Evolutionary conservation across 768 basidiomycete species (phyloP), one percentile per base, ranked within the genome.

Genomic region (Pleurotus ostreatus): DNA sequence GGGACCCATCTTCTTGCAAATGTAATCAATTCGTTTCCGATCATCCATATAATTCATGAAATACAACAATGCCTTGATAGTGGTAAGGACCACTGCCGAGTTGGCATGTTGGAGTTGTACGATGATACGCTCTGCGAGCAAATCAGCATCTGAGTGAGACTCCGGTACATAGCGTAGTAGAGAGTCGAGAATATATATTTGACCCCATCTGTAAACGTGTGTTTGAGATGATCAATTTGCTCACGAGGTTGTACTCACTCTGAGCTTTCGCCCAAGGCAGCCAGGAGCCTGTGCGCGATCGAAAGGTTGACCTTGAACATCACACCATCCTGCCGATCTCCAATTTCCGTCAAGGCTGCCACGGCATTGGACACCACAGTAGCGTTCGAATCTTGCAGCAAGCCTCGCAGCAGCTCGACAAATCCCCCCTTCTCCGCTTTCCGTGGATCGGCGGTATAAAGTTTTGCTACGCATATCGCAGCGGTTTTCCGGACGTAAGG

Each of bases 31-130:
- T 47, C 93, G 72, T 41, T 78, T 81, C 57, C 90, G 83, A 68
- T 91, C 88, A 59, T 92, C 89, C 91, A 98, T 98, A 71, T 99
- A 98, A 70, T 98, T 99, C 96, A 99, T 98, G 58, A 98, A 76
- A 66, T 96, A 98, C 16, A 98, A 76, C 22, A 98, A 78, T 55
- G 91, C 86, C 73, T 99, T 98, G 79, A 98, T 92, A 12, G 94
- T 90, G n/a, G 96, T 98, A 54, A 99, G 77, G 9, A 98, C 94
- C n/a, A 99, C 97, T 2, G 97, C 97, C 23, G 94, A 95, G 69
- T 99, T 99, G n/a, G 94, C 94, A 68, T 98, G 96, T 66, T 97
- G 93, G 23, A 99, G 76, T 62, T 98, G 89, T 46, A 94, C 81
- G 46, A 94, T 85, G 60, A 99, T 89, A 30, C 96, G 88, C 69